Percentiles rank a stretch among this genome's conserved stretches.
phyloP scores from a whole-genome alignment of 2,329 filamentous ascomycete genomes.

The Cercospora brassicicola region DNA sequence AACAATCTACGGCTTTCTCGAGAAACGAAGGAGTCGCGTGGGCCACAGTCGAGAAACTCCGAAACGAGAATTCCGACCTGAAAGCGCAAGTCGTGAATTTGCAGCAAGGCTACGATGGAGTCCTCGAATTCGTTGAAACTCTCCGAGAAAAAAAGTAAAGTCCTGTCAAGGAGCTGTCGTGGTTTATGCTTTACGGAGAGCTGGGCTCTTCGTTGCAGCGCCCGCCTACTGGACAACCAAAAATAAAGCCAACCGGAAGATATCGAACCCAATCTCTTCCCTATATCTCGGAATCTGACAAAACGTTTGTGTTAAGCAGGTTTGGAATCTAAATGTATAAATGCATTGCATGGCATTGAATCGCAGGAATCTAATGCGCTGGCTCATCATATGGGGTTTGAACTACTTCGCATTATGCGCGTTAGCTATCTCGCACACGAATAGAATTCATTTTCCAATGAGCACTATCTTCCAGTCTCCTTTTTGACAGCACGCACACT shows the following conservation, averaged over 20 bases:
- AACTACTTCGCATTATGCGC: not conserved
- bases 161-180: not conserved
- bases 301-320: not conserved
- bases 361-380: not conserved
- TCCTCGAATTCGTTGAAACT: constrained; percentile 2
- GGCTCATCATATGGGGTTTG: not conserved
- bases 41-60: constrained; percentile 52
- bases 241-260: not conserved
- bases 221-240: not conserved
- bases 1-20: constrained; percentile 28
- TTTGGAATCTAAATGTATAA: not conserved
- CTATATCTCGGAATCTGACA: not conserved
- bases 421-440: not conserved
- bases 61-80: constrained; percentile 57
- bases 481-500: not conserved
- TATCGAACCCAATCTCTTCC: not conserved
- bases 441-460: not conserved
- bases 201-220: not conserved
- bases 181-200: not conserved
- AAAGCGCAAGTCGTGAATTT: constrained; percentile 55
- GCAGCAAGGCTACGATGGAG: constrained; percentile 41
- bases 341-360: not conserved
- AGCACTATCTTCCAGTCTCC: not conserved
- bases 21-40: constrained; percentile 50
- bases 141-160: not conserved